Evolutionary conservation across 2,329 filamentous ascomycete genomes (phyloP), one percentile per base, ranked within the genome.

Genomic region (Exophiala oligosperma): DNA sequence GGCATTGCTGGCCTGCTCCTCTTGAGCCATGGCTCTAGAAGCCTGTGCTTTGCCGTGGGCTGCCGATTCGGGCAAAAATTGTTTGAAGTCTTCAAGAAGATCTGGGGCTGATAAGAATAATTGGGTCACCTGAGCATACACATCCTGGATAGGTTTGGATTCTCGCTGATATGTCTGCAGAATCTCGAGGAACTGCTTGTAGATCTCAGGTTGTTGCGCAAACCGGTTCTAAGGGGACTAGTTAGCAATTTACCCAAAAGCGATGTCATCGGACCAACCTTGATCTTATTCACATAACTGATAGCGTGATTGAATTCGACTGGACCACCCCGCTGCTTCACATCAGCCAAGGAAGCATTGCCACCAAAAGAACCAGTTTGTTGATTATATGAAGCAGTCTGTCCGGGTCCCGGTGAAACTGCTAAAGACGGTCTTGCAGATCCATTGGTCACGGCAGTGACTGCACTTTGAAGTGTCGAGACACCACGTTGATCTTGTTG

Each of bases 301-400:
- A 99, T 99, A 0, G 94, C 94, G 76, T 99, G 94, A 72, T 99
- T 99, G 74, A 99, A 99, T 71, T 99, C 94, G 17, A 99, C 94
- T 1, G 94, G 94, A 0, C 92, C 93, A 56, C 92, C 86, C 71
- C 94, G 95, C 73, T 95, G 95, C 73, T 95, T 92, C 71, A 90
- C 67, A 52, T 79, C 80, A 52, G 74, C 75, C 6, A 59, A 37
- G 7, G 53, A 57, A 7, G 56, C 17, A 46, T 59, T 59, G 56
- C 78, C 76, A 26, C 74, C 79, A 76, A 74, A 82, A 76, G 73
- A 83, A 76, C 75, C 87, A 74, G 74, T 84, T 43, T 58, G 58
- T 35, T 62, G 57, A 49, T 57, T 44, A 49, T 56, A 64, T 23
- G 55, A 21, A 8, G 48, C 58, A 24, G 29, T 41, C 52, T 65